Conservation (phyloP, 768 basidiomycete species). For the Pleurotus eryngii region DNA sequence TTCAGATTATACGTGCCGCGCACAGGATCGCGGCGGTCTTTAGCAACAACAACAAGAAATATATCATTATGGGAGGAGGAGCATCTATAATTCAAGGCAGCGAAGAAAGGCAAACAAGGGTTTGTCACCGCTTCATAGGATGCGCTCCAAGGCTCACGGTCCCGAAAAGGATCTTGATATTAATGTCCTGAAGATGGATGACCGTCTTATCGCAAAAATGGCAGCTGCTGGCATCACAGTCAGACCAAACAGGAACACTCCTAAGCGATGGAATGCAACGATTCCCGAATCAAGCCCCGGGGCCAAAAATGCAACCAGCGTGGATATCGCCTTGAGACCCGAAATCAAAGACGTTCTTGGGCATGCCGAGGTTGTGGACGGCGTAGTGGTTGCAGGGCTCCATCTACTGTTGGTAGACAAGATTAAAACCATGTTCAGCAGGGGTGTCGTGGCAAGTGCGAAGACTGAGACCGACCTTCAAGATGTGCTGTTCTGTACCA, state of each 20-base stretch:
- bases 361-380: neutral
- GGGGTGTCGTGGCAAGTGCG: neutral
- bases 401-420: constrained; percentile 7
- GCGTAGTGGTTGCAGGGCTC: neutral
- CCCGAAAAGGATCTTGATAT: neutral
- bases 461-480: neutral
- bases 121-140: too few relatives aligned
- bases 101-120: neutral
- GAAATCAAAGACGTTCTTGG: neutral
- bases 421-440: neutral
- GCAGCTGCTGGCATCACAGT: neutral
- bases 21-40: neutral
- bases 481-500: constrained; percentile 3
- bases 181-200: neutral
- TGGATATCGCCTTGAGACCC: constrained; percentile 1
- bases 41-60: neutral
- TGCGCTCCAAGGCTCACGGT: too few relatives aligned
- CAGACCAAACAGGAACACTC: neutral
- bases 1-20: neutral
- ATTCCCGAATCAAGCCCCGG: constrained; percentile 3
- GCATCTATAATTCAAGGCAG: constrained; percentile 5
- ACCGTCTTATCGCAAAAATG: neutral
- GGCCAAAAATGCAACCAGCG: constrained; percentile 1
- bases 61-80: constrained; percentile 2
- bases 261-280: neutral